A percentile compares a stretch with the other conserved stretches of the same genome.
Evolutionary conservation across 2,329 filamentous ascomycete genomes (phyloP).

Genomic region (Coniosporium tulheliwenetii): DNA sequence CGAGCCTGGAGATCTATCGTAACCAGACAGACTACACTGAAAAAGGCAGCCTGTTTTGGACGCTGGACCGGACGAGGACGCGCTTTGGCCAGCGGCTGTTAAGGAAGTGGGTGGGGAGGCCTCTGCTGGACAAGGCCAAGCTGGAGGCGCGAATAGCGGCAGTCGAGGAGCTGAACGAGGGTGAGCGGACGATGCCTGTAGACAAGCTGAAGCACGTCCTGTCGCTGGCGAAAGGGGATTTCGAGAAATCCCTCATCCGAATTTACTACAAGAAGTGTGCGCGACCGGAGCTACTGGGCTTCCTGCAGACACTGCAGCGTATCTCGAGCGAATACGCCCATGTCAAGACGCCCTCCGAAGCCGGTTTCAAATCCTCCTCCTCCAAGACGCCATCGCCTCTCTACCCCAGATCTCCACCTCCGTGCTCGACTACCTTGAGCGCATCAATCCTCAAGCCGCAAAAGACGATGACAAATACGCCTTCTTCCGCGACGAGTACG

Average conservation of each 20-base stretch:
- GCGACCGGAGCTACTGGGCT: constrained; percentile 69
- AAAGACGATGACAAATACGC: constrained; percentile 80
- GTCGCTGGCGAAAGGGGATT: constrained; percentile 56
- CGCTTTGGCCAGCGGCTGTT: constrained; percentile 77
- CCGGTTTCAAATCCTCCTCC: constrained; percentile 57
- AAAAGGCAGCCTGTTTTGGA: constrained; percentile 89
- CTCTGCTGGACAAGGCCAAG: constrained; percentile 58
- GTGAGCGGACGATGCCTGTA: constrained; percentile 48
- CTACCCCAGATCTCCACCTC: constrained; percentile 63
- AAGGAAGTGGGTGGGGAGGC: constrained; percentile 88
- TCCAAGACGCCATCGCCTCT: constrained; percentile 56
- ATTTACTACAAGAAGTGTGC: constrained; percentile 97
- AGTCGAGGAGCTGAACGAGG: constrained; percentile 69
- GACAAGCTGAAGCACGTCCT: constrained; percentile 64
- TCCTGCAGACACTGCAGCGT: constrained; percentile 71
- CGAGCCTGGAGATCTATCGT: constrained; percentile 86
- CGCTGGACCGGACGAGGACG: constrained; percentile 80
- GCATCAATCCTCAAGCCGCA: constrained; percentile 72
- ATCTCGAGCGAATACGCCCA: constrained; percentile 63
- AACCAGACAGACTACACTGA: constrained; percentile 79
- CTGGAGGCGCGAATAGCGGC: constrained; percentile 70
- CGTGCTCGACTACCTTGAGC: constrained; percentile 62
- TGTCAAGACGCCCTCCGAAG: constrained; percentile 47
- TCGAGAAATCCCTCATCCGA: constrained; percentile 83
- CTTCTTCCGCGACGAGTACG: constrained; percentile 78